A percentile compares a stretch with the other conserved stretches of the same genome.
Evolutionary conservation across 78 protist genomes (phyloP).

Genomic region (Dictyostelium discoideum): DNA sequence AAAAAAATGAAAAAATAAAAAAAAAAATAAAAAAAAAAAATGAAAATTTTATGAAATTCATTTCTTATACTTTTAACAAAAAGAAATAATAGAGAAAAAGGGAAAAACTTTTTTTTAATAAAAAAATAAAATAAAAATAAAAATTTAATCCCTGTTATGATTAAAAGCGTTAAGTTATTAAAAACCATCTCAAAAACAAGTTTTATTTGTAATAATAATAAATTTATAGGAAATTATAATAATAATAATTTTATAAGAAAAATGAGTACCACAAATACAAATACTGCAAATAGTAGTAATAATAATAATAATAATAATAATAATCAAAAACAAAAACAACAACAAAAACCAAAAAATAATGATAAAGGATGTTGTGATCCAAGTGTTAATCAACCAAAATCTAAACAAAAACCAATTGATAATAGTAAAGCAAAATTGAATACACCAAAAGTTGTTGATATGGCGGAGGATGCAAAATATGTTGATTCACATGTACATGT

Average conservation of each 20-base stretch:
- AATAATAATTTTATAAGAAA: not conserved
- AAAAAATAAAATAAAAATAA: too few species aligned
- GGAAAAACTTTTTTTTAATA: not conserved
- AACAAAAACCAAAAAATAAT: conserved; percentile 12
- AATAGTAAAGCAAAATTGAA: not conserved
- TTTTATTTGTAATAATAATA: not conserved
- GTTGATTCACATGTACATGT: conserved; percentile 70
- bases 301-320: conserved; percentile 7
- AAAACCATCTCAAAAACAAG: not conserved
- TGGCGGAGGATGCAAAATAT: conserved; percentile 45
- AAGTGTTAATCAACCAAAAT: not conserved
- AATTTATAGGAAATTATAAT: not conserved
- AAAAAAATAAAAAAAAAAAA: too few species aligned
- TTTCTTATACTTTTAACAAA: not conserved
- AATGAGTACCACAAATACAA: not conserved
- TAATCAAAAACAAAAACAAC: not conserved
- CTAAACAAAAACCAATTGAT: not conserved
- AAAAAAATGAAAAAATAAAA: too few species aligned
- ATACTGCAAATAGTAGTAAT: not conserved
- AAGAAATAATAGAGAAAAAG: not conserved
- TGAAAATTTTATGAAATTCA: not conserved
- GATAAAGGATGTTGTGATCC: conserved; percentile 24
- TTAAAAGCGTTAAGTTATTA: not conserved
- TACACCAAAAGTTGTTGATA: conserved; percentile 26
- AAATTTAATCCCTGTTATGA: not conserved